Conservation (phyloP, 2,329 filamentous ascomycete genomes). For the Alternaria viburni region DNA sequence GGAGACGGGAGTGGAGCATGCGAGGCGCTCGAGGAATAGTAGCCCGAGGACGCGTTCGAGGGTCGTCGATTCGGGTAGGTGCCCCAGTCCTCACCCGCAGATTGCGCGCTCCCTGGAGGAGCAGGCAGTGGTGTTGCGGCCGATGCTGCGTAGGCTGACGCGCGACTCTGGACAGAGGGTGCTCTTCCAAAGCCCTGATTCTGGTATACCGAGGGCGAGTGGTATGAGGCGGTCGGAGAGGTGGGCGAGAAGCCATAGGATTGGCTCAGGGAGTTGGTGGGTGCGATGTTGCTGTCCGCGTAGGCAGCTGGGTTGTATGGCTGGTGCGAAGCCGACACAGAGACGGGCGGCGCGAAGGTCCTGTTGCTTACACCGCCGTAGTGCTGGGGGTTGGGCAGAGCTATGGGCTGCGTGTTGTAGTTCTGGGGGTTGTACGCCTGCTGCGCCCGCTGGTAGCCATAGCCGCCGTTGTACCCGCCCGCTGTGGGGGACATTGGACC, state of each 20-base stretch:
- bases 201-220: slow-evolving; percentile 39
- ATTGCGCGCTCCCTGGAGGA: slow-evolving; percentile 41
- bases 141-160: slow-evolving; percentile 44
- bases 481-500: slow-evolving; percentile 37
- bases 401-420: slow-evolving; percentile 55
- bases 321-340: slow-evolving; percentile 36
- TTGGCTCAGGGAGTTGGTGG: slow-evolving; percentile 42
- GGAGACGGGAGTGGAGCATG: slow-evolving; percentile 47
- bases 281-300: slow-evolving; percentile 41
- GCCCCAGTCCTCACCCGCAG: slow-evolving; percentile 44
- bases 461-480: slow-evolving; percentile 38
- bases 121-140: slow-evolving; percentile 47
- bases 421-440: slow-evolving; percentile 68
- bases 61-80: slow-evolving; percentile 38
- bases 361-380: slow-evolving; percentile 55
- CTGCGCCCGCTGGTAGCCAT: slow-evolving; percentile 51
- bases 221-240: slow-evolving; percentile 38
- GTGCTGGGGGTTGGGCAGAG: slow-evolving; percentile 67
- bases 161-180: slow-evolving; percentile 36
- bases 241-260: slow-evolving; percentile 48
- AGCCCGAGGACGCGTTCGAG: slow-evolving; percentile 37
- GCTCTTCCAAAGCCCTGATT: slow-evolving; percentile 42
- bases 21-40: slow-evolving; percentile 37
- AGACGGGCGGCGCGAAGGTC: slow-evolving; percentile 38
- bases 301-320: slow-evolving; percentile 56